phyloP scores from a whole-genome alignment of 768 basidiomycete genomes.

The Trametes sanguinea region DNA sequence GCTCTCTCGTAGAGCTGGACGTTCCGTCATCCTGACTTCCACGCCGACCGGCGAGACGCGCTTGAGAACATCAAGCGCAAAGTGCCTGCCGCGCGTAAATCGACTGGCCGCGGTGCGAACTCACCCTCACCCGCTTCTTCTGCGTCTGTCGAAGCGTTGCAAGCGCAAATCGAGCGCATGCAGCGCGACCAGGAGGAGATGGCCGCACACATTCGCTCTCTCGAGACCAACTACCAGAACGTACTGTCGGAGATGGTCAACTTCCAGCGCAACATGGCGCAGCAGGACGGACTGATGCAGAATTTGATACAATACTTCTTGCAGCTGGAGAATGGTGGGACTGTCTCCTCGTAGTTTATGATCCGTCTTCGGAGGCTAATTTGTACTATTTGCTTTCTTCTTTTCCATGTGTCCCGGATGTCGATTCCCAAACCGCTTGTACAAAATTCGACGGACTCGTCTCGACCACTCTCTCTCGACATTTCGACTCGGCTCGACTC shows the following conservation, averaged over 20 bases:
- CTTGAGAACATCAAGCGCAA: constrained; percentile 71
- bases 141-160: constrained; percentile 39
- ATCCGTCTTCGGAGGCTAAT: constrained; percentile 41
- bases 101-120: constrained; percentile 27
- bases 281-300: constrained; percentile 85
- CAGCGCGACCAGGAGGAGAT: constrained; percentile 52
- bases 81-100: constrained; percentile 43
- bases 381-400: constrained; percentile 25
- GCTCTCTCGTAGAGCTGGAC: constrained; percentile 43
- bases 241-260: constrained; percentile 72
- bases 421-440: constrained; percentile 28
- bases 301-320: constrained; percentile 80
- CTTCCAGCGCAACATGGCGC: constrained; percentile 74
- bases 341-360: constrained; percentile 29
- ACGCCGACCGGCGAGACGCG: constrained; percentile 51
- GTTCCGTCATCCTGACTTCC: constrained; percentile 55
- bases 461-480: constrained; percentile 9
- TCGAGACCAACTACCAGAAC: constrained; percentile 67
- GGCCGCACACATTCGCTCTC: constrained; percentile 52
- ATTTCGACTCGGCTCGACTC: neutral
- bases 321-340: constrained; percentile 62
- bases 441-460: constrained; percentile 28
- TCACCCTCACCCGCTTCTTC: constrained; percentile 29
- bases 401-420: constrained; percentile 13
- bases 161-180: constrained; percentile 52